These are phyloP conservation scores for Pythium vanterpoolii DNA, from an alignment of 352 stramenopile genomes.

Conservation along the genomic window DNA sequence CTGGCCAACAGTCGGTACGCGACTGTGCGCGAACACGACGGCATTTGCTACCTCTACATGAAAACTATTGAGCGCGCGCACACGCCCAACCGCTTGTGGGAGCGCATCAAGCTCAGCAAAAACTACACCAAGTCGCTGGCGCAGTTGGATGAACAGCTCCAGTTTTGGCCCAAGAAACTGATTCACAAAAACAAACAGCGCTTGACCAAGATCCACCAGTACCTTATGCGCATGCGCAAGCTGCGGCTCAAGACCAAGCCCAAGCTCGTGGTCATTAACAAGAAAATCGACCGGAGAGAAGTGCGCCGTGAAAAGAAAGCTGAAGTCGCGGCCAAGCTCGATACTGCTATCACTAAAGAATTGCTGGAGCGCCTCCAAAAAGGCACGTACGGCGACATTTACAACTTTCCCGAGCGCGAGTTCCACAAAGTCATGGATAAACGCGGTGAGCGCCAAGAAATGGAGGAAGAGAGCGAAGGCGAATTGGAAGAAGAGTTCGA, in stretches of 20 bases:
- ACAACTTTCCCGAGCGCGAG: conserved; percentile 97
- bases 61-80: conserved; percentile 99
- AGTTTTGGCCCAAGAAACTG: conserved; percentile 98
- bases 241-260: conserved; percentile 94
- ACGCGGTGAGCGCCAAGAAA: conserved; percentile 85
- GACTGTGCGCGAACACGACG: conserved; percentile 97
- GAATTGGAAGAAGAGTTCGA: conserved; percentile 64
- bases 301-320: conserved; percentile 96
- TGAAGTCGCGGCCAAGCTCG: conserved; percentile 92
- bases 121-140: conserved; percentile 97
- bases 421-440: conserved; percentile 86
- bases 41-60: conserved; percentile 95
- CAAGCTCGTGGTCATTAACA: conserved; percentile 94
- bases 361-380: conserved; percentile 96
- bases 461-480: conserved; percentile 90
- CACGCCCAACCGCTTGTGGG: conserved; percentile 98
- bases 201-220: conserved; percentile 99
- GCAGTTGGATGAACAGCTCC: conserved; percentile 94
- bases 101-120: conserved; percentile 96
- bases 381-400: conserved; percentile 99
- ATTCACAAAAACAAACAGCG: conserved; percentile 99
- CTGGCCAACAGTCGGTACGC: conserved; percentile 98
- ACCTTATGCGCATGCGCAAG: conserved; percentile 98
- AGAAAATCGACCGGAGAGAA: conserved; percentile 95
- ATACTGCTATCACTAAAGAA: conserved; percentile 96